Evolutionary conservation across 2,329 filamentous ascomycete species (phyloP), one percentile per base, ranked within the genome.

Genomic region (Tympanopsis confertula): DNA sequence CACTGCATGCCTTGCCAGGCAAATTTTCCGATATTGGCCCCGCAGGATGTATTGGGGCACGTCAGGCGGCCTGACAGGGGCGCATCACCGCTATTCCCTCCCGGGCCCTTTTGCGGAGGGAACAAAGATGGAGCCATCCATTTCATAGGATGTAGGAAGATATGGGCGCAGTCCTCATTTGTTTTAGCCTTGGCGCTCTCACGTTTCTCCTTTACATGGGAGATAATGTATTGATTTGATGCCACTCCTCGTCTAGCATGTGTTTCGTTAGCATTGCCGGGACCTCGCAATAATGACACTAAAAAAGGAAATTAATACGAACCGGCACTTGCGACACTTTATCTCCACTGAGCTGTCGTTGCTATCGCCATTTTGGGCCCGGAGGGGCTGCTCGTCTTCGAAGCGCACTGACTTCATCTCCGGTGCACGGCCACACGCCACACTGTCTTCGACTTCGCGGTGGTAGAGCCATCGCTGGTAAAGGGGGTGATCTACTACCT

Each of bases 251-350:
- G 68, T 51, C 73, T 75, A 47, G 35, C 3, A 40, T 39, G 15
- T 37, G 33, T 20, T 39, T 37, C 15, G 37, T 35, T 2, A 28
- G 10, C 10, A 28, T 28, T 10, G 24, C 24, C 24, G 10, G n/a
- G n/a, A 28, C n/a, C 35, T 29, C n/a, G 14, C 20, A 14, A 30
- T 19, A 15, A 5, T 19, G 7, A 37, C 22, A 12, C 20, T 3
- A 35, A 33, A 37, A 47, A 39, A 20, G 37, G 29, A 50, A 17
- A 33, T 10, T n/a, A 15, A 33, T 12, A 33, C 69, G 52, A 72
- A 76, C 57, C 91, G 78, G 69, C 91, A 98, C 62, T 89, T 95
- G 54, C 88, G 86, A 63, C 91, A 96, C 48, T 85, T 76, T 41
- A 94, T 33, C 15, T 33, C 30, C 38, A 13, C 54, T 45, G 41